Conservation (phyloP, 345 rosid species). For the Geranium brycei region DNA sequence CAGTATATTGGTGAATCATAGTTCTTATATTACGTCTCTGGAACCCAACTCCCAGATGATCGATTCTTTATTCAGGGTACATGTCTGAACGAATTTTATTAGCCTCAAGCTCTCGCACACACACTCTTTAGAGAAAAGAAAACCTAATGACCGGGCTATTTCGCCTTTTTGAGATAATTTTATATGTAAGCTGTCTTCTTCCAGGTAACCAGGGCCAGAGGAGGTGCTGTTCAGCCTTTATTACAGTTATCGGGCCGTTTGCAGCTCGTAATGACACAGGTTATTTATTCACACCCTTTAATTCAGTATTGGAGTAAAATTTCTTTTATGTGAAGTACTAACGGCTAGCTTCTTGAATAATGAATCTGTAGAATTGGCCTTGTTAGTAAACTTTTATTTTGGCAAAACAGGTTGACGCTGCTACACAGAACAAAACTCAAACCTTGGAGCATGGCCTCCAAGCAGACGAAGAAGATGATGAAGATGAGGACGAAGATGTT, state of each 20-base stretch:
- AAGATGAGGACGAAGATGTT: constrained; percentile 31
- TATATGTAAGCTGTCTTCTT: constrained; percentile 6
- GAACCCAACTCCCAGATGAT: constrained; percentile 37
- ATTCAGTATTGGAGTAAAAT: constrained; percentile 1
- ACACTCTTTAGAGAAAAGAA: background rate
- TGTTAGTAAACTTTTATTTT: background rate
- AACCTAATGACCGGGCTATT: background rate
- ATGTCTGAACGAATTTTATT: constrained; percentile 1
- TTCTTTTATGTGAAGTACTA: background rate
- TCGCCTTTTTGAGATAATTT: background rate
- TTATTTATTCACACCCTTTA: constrained; percentile 13
- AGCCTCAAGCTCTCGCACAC: background rate
- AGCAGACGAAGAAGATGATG: constrained; percentile 1
- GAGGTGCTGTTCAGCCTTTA: constrained; percentile 46
- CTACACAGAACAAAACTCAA: constrained; percentile 25
- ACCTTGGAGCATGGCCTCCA: constrained; percentile 16
- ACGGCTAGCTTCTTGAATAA: background rate
- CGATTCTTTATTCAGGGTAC: constrained; percentile 52
- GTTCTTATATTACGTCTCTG: constrained; percentile 38
- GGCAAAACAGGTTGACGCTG: constrained; percentile 52
- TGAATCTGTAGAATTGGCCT: background rate
- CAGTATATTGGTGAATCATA: constrained; percentile 58
- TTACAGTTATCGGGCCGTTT: constrained; percentile 73
- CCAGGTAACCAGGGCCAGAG: constrained; percentile 52
- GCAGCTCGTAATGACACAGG: constrained; percentile 75